Conservation (phyloP, 306 rosid genomes). For the Vachellia collinsii region DNA sequence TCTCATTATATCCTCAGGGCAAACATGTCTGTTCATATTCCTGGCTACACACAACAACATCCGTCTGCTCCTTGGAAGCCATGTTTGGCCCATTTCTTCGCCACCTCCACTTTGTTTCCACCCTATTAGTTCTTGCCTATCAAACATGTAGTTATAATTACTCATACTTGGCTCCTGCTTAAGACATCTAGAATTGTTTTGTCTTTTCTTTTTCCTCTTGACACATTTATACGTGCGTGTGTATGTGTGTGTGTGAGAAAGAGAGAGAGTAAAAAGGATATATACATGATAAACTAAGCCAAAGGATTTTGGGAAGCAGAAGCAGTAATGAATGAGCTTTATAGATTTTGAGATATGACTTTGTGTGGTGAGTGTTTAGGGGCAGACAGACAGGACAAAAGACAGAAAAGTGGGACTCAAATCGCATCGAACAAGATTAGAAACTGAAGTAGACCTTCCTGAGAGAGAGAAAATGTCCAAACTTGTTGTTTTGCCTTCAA, state of each 20-base stretch:
- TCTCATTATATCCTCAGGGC: background rate
- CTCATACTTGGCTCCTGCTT: background rate
- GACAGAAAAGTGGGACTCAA: constrained; percentile 55
- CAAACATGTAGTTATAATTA: background rate
- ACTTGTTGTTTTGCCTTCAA: constrained; percentile 25
- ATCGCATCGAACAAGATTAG: constrained; percentile 59
- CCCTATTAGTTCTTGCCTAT: background rate
- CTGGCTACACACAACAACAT: background rate
- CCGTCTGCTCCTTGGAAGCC: background rate
- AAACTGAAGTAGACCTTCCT: constrained; percentile 66
- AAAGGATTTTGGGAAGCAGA: background rate
- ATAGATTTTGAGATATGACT: background rate
- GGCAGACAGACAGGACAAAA: constrained; percentile 55
- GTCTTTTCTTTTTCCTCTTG: background rate
- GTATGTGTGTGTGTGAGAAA: background rate
- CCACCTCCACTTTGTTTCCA: background rate
- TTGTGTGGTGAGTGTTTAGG: constrained; percentile 36
- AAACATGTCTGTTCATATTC: background rate
- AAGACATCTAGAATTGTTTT: background rate
- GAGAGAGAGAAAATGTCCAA: constrained; percentile 36
- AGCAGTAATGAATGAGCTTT: background rate
- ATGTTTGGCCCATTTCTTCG: background rate
- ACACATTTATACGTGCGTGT: background rate
- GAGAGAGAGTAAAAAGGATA: background rate
- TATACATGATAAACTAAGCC: background rate